Conservation (phyloP, 345 rosid genomes). For the Boechera retrofracta region DNA sequence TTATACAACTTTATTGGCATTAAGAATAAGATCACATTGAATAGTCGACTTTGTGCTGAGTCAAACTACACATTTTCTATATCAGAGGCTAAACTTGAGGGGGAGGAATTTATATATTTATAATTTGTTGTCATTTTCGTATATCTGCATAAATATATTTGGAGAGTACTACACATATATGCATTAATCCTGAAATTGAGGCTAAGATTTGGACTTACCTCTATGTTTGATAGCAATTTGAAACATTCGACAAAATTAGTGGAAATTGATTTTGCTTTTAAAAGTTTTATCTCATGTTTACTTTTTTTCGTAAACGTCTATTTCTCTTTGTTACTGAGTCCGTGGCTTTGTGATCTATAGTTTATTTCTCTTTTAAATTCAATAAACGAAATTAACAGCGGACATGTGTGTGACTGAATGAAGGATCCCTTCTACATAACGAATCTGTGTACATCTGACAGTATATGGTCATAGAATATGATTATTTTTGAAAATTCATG, state of each 20-base stretch:
- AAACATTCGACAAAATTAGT: conserved; percentile 14
- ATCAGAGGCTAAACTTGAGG: conserved; percentile 14
- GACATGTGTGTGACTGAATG: too few relatives aligned
- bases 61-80: background rate
- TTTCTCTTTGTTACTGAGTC: conserved; percentile 2
- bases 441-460: too few relatives aligned
- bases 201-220: conserved; percentile 32
- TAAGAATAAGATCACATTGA: background rate
- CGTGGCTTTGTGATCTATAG: conserved; percentile 11
- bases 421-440: too few relatives aligned
- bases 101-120: background rate
- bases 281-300: conserved; percentile 5
- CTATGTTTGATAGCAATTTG: conserved; percentile 27
- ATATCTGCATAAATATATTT: background rate
- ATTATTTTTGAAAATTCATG: too few relatives aligned
- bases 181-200: conserved; percentile 33
- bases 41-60: conserved; percentile 29
- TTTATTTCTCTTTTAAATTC: too few relatives aligned
- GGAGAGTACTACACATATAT: background rate
- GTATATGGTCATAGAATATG: too few relatives aligned
- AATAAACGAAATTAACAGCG: too few relatives aligned
- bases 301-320: background rate
- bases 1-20: background rate
- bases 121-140: conserved; percentile 25
- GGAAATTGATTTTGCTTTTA: conserved; percentile 20